phyloP scores from a whole-genome alignment of 225 moss, liverwort and hornwort genomes.

The Bryum argenteum region DNA sequence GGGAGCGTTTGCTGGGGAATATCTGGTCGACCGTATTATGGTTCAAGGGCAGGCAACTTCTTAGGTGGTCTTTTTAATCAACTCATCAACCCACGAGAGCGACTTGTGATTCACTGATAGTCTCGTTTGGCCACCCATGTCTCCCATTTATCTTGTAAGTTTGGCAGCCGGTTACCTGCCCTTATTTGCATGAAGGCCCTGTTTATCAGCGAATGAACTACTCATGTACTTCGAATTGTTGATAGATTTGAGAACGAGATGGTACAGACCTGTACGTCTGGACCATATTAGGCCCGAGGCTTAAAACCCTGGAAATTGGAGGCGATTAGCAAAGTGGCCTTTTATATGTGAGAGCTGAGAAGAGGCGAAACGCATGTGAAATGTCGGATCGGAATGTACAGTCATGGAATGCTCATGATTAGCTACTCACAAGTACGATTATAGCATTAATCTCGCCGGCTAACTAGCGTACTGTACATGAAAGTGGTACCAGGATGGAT shows the following conservation, averaged over 20 bases:
- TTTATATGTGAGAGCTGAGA: constrained; percentile 38
- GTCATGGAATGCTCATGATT: constrained; percentile 40
- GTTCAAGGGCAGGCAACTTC: constrained; percentile 12
- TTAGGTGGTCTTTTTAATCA: constrained; percentile 22
- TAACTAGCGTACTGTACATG: constrained; percentile 34
- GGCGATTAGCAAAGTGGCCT: constrained; percentile 31
- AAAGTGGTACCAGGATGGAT: constrained; percentile 39
- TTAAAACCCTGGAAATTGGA: constrained; percentile 36
- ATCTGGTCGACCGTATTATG: constrained; percentile 9
- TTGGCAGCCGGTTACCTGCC: constrained; percentile 15
- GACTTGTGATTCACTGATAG: constrained; percentile 17
- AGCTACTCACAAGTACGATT: constrained; percentile 42
- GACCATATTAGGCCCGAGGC: constrained; percentile 27
- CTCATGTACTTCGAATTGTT: constrained; percentile 1
- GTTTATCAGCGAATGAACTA: constrained; percentile 20
- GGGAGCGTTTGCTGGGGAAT: constrained; percentile 17
- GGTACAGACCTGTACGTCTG: constrained; percentile 32
- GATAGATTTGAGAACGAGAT: constrained; percentile 19
- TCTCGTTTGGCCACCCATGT: constrained; percentile 15
- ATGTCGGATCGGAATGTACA: constrained; percentile 49
- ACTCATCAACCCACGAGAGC: constrained; percentile 3
- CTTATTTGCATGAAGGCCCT: constrained; percentile 14
- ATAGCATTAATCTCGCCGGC: constrained; percentile 40
- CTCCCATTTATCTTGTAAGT: constrained; percentile 17
- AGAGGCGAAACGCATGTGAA: constrained; percentile 47